phyloP scores from a whole-genome alignment of 179 eudicot genomes.

The Monotropa hypopitys region DNA sequence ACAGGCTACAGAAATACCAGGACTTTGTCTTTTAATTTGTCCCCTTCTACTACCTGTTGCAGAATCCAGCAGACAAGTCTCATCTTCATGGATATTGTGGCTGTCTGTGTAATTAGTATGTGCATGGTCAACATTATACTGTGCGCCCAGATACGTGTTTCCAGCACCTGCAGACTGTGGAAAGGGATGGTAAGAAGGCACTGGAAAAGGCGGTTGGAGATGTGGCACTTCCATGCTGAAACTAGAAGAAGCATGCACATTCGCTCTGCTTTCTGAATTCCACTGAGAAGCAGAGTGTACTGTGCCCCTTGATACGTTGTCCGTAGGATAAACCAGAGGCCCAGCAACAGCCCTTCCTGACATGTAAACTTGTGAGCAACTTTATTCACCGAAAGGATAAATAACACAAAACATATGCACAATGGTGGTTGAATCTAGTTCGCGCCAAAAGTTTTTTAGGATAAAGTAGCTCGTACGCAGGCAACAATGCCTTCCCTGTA shows the following conservation, averaged over 20 bases:
- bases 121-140: constrained; percentile 5
- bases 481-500: background rate
- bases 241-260: constrained; percentile 14
- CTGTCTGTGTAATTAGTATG: constrained; percentile 8
- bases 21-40: constrained; percentile 19
- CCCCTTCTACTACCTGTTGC: constrained; percentile 8
- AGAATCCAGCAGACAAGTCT: constrained; percentile 6
- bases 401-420: background rate
- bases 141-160: constrained; percentile 9
- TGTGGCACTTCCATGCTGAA: constrained; percentile 15
- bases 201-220: constrained; percentile 10
- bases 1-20: constrained; percentile 5
- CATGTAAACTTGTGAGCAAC: background rate
- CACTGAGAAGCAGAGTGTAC: constrained; percentile 9
- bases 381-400: background rate
- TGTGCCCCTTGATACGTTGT: constrained; percentile 10
- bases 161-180: constrained; percentile 11
- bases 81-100: constrained; percentile 6
- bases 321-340: constrained; percentile 8
- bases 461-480: background rate
- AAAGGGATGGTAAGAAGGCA: constrained; percentile 14
- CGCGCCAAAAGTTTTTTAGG: background rate
- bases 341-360: constrained; percentile 20
- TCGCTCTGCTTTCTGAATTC: constrained; percentile 15
- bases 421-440: background rate